Conservation (phyloP, 2,329 filamentous ascomycete species). For the Colletotrichum tabaci region DNA sequence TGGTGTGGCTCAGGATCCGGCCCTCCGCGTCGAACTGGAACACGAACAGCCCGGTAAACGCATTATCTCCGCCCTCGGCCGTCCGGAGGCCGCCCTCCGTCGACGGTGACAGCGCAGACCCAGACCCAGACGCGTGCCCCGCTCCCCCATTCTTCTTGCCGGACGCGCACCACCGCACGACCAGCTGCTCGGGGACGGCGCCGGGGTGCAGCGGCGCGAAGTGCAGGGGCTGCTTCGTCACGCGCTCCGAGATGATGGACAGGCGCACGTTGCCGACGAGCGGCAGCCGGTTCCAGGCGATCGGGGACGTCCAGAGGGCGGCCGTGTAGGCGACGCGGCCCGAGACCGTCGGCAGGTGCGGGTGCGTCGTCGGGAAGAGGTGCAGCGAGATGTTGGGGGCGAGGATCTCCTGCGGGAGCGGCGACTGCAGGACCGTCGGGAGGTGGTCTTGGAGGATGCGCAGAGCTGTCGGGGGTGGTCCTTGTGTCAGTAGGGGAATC, state of each 20-base stretch:
- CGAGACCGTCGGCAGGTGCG: slow-evolving; percentile 91
- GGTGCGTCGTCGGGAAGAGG: slow-evolving; percentile 83
- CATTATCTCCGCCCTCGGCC: slow-evolving; percentile 72
- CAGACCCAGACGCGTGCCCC: slow-evolving; percentile 53
- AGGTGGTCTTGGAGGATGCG: slow-evolving; percentile 76
- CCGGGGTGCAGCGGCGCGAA: slow-evolving; percentile 66
- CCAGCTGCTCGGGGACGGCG: slow-evolving; percentile 81
- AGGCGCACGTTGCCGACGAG: slow-evolving; percentile 92
- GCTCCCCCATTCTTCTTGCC: slow-evolving; percentile 58
- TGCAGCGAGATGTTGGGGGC: slow-evolving; percentile 80
- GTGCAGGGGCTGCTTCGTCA: slow-evolving; percentile 74
- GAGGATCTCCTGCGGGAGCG: slow-evolving; percentile 81
- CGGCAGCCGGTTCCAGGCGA: slow-evolving; percentile 95
- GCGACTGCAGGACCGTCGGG: slow-evolving; percentile 77
- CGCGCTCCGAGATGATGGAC: slow-evolving; percentile 90
- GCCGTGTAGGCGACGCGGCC: slow-evolving; percentile 90
- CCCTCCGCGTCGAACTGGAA: slow-evolving; percentile 96
- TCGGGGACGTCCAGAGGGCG: slow-evolving; percentile 94
- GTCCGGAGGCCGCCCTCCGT: slow-evolving; percentile 53
- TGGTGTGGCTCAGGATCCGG: slow-evolving; percentile 87
- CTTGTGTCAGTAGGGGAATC: slow-evolving; percentile 6
- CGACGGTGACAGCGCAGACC: slow-evolving; percentile 48
- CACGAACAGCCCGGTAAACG: slow-evolving; percentile 92
- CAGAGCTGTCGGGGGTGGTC: slow-evolving; percentile 63
- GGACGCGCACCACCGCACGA: slow-evolving; percentile 89